A percentile compares a stretch with the other conserved stretches of the same genome.
phyloP scores from a whole-genome alignment of 345 rosid genomes.

The Aethionema arabicum region DNA sequence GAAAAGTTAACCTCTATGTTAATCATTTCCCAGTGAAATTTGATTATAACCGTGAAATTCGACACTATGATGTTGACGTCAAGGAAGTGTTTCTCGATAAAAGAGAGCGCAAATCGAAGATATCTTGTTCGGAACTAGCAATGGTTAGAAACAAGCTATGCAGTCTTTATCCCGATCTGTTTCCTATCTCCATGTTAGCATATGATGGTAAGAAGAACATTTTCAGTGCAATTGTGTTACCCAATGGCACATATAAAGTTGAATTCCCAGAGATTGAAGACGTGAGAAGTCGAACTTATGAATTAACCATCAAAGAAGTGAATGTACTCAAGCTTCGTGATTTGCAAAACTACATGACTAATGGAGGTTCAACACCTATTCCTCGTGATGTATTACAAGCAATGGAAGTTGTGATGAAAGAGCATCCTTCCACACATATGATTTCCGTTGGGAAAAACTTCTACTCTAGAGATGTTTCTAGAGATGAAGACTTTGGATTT shows the following conservation, averaged over 20 bases:
- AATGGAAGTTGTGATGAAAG: constrained; percentile 91
- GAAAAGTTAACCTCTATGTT: constrained; percentile 45
- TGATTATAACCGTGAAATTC: constrained; percentile 45
- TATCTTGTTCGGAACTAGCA: constrained; percentile 46
- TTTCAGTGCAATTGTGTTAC: constrained; percentile 58
- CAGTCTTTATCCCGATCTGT: constrained; percentile 41
- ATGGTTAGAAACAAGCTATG: constrained; percentile 57
- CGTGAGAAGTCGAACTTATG: constrained; percentile 35
- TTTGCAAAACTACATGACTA: constrained; percentile 55
- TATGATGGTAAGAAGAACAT: constrained; percentile 89
- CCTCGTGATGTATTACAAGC: constrained; percentile 89
- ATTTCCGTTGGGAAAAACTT: constrained; percentile 64
- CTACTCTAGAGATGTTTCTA: constrained; percentile 33
- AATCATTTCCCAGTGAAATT: constrained; percentile 66
- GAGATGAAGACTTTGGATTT: constrained; percentile 47
- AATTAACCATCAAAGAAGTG: constrained; percentile 56
- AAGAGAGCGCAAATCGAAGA: constrained; percentile 39
- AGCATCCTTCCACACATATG: constrained; percentile 67
- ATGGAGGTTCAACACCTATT: constrained; percentile 30
- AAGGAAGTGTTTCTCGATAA: constrained; percentile 38
- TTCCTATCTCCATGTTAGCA: constrained; percentile 62
- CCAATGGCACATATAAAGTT: constrained; percentile 50
- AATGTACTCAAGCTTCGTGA: constrained; percentile 55
- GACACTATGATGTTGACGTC: constrained; percentile 68
- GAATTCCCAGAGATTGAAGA: constrained; percentile 50